Evolutionary conservation across 2,329 filamentous ascomycete genomes (phyloP).

Genomic region (Apiospora phragmitis): DNA sequence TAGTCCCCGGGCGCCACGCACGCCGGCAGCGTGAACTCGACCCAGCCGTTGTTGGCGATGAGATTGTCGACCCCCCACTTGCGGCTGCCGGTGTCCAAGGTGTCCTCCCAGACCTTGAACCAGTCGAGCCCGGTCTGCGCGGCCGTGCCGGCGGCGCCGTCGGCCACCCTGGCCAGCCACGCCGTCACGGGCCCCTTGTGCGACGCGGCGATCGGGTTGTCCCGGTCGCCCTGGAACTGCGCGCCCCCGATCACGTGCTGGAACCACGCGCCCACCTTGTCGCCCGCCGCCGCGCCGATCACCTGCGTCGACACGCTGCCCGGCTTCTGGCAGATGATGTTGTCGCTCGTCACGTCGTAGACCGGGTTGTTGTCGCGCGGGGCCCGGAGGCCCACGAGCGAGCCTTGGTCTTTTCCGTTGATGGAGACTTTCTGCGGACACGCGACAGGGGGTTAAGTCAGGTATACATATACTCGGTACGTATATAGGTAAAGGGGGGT

Average conservation of each 20-base stretch:
- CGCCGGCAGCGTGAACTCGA: conserved; percentile 49
- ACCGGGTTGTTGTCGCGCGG: conserved; percentile 55
- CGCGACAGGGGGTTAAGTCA: background rate
- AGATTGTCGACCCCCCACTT: conserved; percentile 47
- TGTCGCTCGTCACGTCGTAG: conserved; percentile 47
- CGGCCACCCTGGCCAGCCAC: conserved; percentile 54
- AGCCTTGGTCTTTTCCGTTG: conserved; percentile 39
- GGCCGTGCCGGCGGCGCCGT: conserved; percentile 45
- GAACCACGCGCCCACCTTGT: conserved; percentile 52
- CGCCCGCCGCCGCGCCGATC: conserved; percentile 50
- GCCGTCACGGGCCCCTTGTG: conserved; percentile 57
- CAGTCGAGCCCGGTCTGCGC: conserved; percentile 50
- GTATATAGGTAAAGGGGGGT: background rate
- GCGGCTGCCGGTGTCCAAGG: conserved; percentile 41
- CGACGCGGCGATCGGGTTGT: conserved; percentile 54
- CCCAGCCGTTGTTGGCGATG: conserved; percentile 43
- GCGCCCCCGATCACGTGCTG: conserved; percentile 56
- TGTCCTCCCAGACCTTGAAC: conserved; percentile 58
- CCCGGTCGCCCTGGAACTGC: conserved; percentile 47
- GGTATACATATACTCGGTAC: background rate
- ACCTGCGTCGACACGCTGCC: conserved; percentile 42
- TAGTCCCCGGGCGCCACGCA: conserved; percentile 56
- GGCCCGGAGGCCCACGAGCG: conserved; percentile 46
- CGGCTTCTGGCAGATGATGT: conserved; percentile 51
- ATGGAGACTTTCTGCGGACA: conserved; percentile 44